A percentile compares a stretch with the other conserved stretches of the same genome.
These are phyloP conservation scores for Bryoerythrophyllum caledonicum DNA, from an alignment of 225 moss, liverwort and hornwort genomes.

Conservation along the genomic window DNA sequence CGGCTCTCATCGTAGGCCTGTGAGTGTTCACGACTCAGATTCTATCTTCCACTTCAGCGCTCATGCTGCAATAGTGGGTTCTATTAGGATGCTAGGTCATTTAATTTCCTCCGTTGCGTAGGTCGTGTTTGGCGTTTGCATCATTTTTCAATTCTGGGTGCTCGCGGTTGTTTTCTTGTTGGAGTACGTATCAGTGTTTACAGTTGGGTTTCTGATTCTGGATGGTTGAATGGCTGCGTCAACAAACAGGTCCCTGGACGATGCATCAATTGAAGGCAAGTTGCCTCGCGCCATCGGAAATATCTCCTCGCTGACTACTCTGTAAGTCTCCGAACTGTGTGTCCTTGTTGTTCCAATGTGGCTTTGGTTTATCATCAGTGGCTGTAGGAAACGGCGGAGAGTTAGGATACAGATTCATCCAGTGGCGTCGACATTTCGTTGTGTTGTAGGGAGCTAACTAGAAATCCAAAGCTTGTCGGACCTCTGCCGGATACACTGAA, in stretches of 20 bases:
- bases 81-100: neutral
- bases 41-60: neutral
- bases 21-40: neutral
- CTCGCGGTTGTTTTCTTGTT: neutral
- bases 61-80: neutral
- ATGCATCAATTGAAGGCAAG: conserved; percentile 4
- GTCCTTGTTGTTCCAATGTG: neutral
- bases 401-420: neutral
- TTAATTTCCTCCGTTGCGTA: too few species aligned
- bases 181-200: too few species aligned
- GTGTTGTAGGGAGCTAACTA: too few species aligned
- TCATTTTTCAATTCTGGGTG: neutral
- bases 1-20: neutral
- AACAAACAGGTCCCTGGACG: neutral
- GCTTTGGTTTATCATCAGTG: neutral
- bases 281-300: neutral
- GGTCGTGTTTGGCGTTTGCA: neutral
- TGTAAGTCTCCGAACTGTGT: neutral
- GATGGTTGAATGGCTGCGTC: neutral
- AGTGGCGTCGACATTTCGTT: neutral
- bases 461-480: conserved; percentile 8
- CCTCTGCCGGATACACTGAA: neutral
- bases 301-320: neutral
- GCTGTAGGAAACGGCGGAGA: neutral
- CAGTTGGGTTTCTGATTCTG: neutral